Evolutionary conservation across 2,329 filamentous ascomycete genomes (phyloP).

Genomic region (Coniochaeta prunicola): DNA sequence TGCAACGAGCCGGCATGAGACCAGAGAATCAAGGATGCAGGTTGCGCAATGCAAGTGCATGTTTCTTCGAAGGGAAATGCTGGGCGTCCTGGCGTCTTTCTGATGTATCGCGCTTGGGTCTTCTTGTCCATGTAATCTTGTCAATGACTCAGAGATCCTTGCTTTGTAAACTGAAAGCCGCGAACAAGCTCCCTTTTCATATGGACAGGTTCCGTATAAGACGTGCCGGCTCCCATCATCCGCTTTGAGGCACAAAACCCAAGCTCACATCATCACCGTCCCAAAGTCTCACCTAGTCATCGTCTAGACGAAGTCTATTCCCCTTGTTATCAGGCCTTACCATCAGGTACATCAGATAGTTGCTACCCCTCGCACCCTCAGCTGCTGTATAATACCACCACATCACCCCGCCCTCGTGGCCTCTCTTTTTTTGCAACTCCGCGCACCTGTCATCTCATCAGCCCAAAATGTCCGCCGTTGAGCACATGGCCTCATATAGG

Average conservation of each 20-base stretch:
- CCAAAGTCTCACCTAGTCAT: background rate
- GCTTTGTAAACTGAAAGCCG: background rate
- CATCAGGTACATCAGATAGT: background rate
- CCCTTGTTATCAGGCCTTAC: background rate
- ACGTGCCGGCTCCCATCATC: background rate
- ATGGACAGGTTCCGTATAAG: background rate
- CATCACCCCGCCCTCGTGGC: background rate
- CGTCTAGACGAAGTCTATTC: background rate
- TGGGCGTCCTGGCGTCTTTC: background rate
- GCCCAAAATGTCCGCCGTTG: background rate
- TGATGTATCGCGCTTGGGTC: background rate
- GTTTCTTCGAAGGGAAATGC: background rate
- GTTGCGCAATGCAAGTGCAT: background rate
- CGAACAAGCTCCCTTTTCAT: background rate
- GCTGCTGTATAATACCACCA: background rate
- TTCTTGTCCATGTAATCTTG: too few relatives aligned
- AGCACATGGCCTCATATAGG: background rate
- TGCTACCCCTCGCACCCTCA: background rate
- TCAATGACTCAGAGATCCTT: slow-evolving; percentile 1
- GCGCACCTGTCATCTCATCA: background rate
- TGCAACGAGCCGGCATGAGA: background rate
- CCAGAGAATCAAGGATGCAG: background rate
- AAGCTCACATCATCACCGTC: background rate
- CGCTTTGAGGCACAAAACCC: background rate
- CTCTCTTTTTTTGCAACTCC: background rate